phyloP scores from a whole-genome alignment of 345 rosid genomes.

The Aquilaria sinensis region DNA sequence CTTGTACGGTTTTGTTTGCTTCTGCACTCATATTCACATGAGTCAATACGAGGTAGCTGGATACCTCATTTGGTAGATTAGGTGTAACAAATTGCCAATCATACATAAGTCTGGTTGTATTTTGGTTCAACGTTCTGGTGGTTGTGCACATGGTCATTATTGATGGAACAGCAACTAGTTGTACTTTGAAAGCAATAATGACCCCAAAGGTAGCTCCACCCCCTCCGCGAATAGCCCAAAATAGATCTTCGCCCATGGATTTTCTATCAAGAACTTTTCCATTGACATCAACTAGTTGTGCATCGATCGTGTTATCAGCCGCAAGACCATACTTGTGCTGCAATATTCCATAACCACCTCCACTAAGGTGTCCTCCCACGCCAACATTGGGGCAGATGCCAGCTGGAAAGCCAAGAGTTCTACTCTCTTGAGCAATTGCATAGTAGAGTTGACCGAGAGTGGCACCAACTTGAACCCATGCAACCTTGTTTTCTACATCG shows the following conservation, averaged over 20 bases:
- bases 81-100: not conserved
- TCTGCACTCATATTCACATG: not conserved
- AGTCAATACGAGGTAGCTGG: not conserved
- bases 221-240: conserved; percentile 4
- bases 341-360: conserved; percentile 1
- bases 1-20: not conserved
- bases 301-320: not conserved
- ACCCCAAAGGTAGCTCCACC: conserved; percentile 3
- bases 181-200: not conserved
- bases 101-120: not conserved
- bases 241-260: conserved; percentile 7
- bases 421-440: not conserved
- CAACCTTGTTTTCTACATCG: not conserved
- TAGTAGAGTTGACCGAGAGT: not conserved
- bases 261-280: conserved; percentile 7
- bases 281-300: not conserved
- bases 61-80: not conserved
- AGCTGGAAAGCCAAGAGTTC: not conserved
- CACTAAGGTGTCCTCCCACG: not conserved
- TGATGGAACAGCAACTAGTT: not conserved
- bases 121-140: not conserved
- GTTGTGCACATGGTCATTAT: not conserved
- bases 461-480: conserved; percentile 3
- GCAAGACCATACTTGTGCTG: not conserved
- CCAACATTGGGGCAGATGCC: not conserved